Percentiles rank a stretch among this genome's conserved stretches.
Conservation (phyloP, 495 filamentous ascomycete species). For the Melanomma pulvis-pyrius region DNA sequence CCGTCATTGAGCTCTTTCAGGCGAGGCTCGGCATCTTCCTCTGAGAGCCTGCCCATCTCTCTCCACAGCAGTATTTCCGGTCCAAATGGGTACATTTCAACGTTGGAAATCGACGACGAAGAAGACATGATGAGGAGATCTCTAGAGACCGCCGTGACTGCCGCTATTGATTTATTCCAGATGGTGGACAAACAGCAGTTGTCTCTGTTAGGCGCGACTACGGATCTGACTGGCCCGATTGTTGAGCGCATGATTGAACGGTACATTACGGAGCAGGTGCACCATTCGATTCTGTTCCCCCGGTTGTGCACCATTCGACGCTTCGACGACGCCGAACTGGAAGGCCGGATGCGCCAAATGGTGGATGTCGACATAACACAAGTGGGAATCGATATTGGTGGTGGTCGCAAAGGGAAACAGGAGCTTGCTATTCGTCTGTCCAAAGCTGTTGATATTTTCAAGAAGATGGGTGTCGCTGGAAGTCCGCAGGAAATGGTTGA, state of each 20-base stretch:
- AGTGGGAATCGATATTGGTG: conserved; percentile 81
- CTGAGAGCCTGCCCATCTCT: conserved; percentile 36
- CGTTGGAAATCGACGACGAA: conserved; percentile 69
- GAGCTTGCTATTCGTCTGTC: conserved; percentile 70
- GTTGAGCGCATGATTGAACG: conserved; percentile 94
- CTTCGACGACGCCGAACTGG: conserved; percentile 85
- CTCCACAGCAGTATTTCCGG: conserved; percentile 38
- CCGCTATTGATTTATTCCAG: conserved; percentile 94
- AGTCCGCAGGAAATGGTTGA: conserved; percentile 96
- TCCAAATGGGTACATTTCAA: conserved; percentile 35
- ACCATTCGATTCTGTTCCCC: conserved; percentile 83
- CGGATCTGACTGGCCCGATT: conserved; percentile 86
- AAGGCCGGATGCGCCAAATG: conserved; percentile 89
- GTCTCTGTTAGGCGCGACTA: conserved; percentile 86
- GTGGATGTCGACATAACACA: conserved; percentile 92
- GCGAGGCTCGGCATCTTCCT: conserved; percentile 36
- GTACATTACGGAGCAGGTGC: conserved; percentile 91
- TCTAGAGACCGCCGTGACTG: conserved; percentile 87
- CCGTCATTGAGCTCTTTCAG: conserved; percentile 47
- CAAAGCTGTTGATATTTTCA: conserved; percentile 84
- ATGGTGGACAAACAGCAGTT: conserved; percentile 94
- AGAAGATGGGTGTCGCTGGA: conserved; percentile 78
- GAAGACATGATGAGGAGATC: conserved; percentile 83
- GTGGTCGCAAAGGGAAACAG: conserved; percentile 69
- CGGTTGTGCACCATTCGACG: conserved; percentile 75